Base-by-base conservation (phyloP, 1,284 basidiomycete genomes). In the Entoloma clypeatum region DNA sequence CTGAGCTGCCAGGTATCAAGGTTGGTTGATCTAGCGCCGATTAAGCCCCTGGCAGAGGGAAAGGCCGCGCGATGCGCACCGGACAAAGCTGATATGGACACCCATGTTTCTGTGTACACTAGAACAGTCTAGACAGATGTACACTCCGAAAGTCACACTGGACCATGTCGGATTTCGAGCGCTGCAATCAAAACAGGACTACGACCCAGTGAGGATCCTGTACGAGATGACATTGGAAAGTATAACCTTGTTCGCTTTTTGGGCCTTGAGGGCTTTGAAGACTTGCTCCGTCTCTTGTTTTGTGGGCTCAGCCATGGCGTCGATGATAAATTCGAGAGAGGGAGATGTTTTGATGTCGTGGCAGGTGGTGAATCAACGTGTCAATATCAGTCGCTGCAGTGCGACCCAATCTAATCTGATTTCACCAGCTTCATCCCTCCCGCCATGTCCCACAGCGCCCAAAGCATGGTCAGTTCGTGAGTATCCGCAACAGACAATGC, bases 141-240 rank as follows among this genome's bases (percentile, higher is more conserved):
- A 99, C 32, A 99, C 85, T 36, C 91, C 95, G 60, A 87, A 99
- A 0, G 92, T 95, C 23, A 96, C 92, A 50, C 90, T 94, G 2
- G 93, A 86, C 95, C 95, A 99, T 34, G 94, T 96, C 41, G 95
- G 95, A 69, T 96, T 97, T 59, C 93, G 88, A 46, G 95, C 93
- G 55, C 82, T 79, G 62, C 96, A 99, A 67, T 99, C 95, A 60
- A 97, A 97, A 71, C 95, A 99, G 56, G 82, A 77, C 95, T 98
- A 50, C 16, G 11, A 4, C 11, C 29, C n/a, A n/a, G 11, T 47
- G 42, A 43, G 43, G 32, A 38, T 46, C 36, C n/a, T n/a, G n/a
- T 38, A 42, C 13, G 21, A 19, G 8, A 22, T 16, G 39, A 6
- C 7, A 30, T 24, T 16, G 25, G 31, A 44, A 40, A 29, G 23